Evolutionary conservation across 371 early-diverging fungal species (phyloP).

Genomic region (Circinella umbellata): DNA sequence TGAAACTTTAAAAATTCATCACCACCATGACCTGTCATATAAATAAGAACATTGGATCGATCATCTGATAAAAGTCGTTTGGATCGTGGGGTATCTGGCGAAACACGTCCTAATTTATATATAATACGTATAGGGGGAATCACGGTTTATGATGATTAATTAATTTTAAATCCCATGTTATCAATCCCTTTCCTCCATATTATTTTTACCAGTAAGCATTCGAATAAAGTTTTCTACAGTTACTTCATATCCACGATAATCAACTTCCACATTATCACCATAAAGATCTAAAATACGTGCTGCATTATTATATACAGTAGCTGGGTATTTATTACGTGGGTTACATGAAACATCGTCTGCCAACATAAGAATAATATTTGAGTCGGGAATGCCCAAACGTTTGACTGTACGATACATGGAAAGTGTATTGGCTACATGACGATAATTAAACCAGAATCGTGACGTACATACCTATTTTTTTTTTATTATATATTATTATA

Average conservation of each 20-base stretch:
- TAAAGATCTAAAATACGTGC: slow-evolving; percentile 84
- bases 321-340: slow-evolving; percentile 90
- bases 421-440: slow-evolving; percentile 95
- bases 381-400: slow-evolving; percentile 96
- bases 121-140: background rate
- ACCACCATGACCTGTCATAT: slow-evolving; percentile 98
- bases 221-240: slow-evolving; percentile 97
- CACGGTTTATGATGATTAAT: background rate
- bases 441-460: slow-evolving; percentile 96
- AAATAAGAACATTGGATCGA: slow-evolving; percentile 91
- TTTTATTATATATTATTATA: background rate
- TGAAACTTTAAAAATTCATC: slow-evolving; percentile 98
- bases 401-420: slow-evolving; percentile 98
- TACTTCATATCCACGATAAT: slow-evolving; percentile 97
- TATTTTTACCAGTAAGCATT: slow-evolving; percentile 78
- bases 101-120: slow-evolving; percentile 61
- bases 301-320: slow-evolving; percentile 91
- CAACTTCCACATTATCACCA: slow-evolving; percentile 95
- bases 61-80: slow-evolving; percentile 95
- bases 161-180: background rate
- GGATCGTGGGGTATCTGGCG: slow-evolving; percentile 81
- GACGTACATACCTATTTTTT: slow-evolving; percentile 87
- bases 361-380: slow-evolving; percentile 96
- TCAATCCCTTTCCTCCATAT: background rate
- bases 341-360: slow-evolving; percentile 98